These are phyloP conservation scores for Ustanciosporium gigantosporum DNA, from an alignment of 1,284 basidiomycete species.

Conservation along the genomic window DNA sequence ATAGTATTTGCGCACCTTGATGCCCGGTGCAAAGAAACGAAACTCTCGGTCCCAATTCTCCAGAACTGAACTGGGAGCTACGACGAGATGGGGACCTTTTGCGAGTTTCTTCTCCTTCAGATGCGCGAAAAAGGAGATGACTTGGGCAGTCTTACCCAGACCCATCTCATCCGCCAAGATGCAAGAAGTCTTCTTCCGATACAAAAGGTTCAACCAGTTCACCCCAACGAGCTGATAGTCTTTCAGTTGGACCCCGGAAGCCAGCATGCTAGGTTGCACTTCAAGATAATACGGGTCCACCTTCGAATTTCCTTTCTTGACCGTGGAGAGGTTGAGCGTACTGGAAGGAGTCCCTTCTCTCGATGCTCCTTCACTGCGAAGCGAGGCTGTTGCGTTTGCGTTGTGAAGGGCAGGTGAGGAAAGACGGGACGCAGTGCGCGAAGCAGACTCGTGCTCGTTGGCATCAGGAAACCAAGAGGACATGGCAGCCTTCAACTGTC, in stretches of 20 bases:
- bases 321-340: slow-evolving; percentile 40
- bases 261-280: slow-evolving; percentile 74
- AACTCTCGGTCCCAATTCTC: slow-evolving; percentile 99
- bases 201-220: slow-evolving; percentile 92
- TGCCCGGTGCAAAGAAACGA: slow-evolving; percentile 78
- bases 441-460: slow-evolving; percentile 25
- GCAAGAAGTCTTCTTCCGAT: slow-evolving; percentile 79
- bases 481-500: slow-evolving; percentile 69
- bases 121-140: slow-evolving; percentile 92
- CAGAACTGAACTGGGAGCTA: slow-evolving; percentile 87
- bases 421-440: slow-evolving; percentile 43
- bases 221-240: slow-evolving; percentile 97
- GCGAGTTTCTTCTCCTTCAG: slow-evolving; percentile 75
- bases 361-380: slow-evolving; percentile 17
- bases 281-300: slow-evolving; percentile 66
- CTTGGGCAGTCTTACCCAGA: slow-evolving; percentile 96
- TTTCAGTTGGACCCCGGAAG: slow-evolving; percentile 77
- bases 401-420: slow-evolving; percentile 18
- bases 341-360: slow-evolving; percentile 27
- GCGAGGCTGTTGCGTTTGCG: slow-evolving; percentile 18
- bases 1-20: slow-evolving; percentile 90
- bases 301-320: slow-evolving; percentile 32
- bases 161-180: slow-evolving; percentile 83
- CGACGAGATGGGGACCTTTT: slow-evolving; percentile 83
- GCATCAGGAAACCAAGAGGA: slow-evolving; percentile 71